Base-by-base conservation (phyloP, 441 rosid species). In the Populus tomentosa region DNA sequence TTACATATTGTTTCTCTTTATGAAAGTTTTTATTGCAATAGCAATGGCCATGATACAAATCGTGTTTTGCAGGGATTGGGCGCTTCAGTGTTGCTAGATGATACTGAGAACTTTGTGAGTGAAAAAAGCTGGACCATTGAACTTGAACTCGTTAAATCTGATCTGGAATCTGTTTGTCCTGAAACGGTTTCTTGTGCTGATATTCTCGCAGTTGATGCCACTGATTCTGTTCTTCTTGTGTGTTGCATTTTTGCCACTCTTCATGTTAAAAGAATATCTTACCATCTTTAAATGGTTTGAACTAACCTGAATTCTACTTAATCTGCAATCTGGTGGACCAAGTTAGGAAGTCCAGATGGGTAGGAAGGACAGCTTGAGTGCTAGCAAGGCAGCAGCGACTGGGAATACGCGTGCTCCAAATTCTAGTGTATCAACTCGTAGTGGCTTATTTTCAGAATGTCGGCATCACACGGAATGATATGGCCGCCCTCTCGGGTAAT, bases 311-410 rank as follows among this genome's bases (percentile, higher is more conserved):
- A 7, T 73, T 38, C 13, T 66, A 33, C 18, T 20, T 77, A 21
- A 30, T 70, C 36, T 76, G 79, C 86, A 92, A 96, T 89, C 98
- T 7, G 98, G 97, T 13, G 97, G 97, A 53, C 98, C 98, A 64
- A 79, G 84, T 24, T 93, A 98, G 97, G 96, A 91, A 65, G 96
- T 93, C 46, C 85, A 81, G 67, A 84, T 89, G 86, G 98, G 98
- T 1, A 89, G 98, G 79, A 88, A 77, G 78, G 96, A 91, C 79
- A 79, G 94, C 79, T 74, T 90, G 33, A 79, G 80, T 20, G 94
- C 98, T 0, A 92, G 91, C 84, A 92, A 88, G 86, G 85, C 79
- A 6, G 91, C 89, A 13, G 97, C 96, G 10, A 81, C 87, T 3
- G 85, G 67, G 77, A 80, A 83, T 78, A 86, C 93, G 59, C 98